Percentiles rank a stretch among this genome's conserved stretches.
Evolutionary conservation across 108 stramenopile genomes (phyloP).

Genomic region (Nannochloropsis salina): DNA sequence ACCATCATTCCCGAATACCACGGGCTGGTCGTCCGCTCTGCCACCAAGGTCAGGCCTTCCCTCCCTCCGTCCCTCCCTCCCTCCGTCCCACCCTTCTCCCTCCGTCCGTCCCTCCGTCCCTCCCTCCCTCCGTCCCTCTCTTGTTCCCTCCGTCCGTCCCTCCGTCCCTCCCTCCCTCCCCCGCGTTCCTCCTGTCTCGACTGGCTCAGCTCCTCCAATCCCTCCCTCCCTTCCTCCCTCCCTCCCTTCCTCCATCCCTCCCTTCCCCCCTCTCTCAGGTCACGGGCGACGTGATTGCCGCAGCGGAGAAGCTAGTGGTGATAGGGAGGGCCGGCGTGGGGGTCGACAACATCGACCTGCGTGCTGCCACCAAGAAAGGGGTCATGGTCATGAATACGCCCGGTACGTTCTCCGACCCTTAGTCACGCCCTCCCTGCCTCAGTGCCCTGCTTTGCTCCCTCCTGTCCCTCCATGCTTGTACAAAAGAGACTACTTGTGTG

Average conservation of each 20-base stretch:
- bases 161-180: constrained; percentile 17
- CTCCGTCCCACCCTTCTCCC: neutral
- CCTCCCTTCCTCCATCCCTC: too few species aligned
- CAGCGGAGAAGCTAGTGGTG: constrained; percentile 52
- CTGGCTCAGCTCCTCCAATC: neutral
- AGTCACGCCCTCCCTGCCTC: too few species aligned
- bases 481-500: too few species aligned
- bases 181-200: neutral
- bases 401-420: neutral
- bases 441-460: too few species aligned
- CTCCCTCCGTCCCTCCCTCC: neutral
- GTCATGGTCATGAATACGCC: constrained; percentile 60
- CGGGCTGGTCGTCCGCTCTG: constrained; percentile 57
- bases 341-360: constrained; percentile 57
- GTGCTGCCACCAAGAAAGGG: constrained; percentile 51
- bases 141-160: neutral
- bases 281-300: constrained; percentile 44
- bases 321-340: constrained; percentile 57
- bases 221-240: neutral
- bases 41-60: constrained; percentile 50
- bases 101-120: neutral
- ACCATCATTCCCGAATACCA: constrained; percentile 54
- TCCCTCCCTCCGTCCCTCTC: neutral
- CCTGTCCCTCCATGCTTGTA: too few species aligned
- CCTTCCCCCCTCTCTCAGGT: constrained; percentile 43